phyloP scores from a whole-genome alignment of 495 filamentous ascomycete genomes.

The Penicillium turbatum region DNA sequence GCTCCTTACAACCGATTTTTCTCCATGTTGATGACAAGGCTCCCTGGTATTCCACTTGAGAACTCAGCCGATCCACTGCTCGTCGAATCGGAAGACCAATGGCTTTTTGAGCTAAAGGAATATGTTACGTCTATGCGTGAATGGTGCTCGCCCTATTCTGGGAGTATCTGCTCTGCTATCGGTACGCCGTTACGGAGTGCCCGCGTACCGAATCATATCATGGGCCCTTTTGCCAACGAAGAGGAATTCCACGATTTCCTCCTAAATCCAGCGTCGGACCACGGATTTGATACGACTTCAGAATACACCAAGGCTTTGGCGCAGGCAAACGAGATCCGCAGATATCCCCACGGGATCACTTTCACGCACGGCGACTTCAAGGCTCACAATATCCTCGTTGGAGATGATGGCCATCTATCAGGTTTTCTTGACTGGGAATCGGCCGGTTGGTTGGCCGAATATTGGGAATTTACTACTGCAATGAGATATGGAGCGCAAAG shows the following conservation, averaged over 20 bases:
- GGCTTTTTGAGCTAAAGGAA: constrained; percentile 16
- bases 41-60: constrained; percentile 13
- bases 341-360: constrained; percentile 14
- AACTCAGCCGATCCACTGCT: constrained; percentile 8
- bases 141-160: constrained; percentile 9
- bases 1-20: constrained; percentile 14
- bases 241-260: constrained; percentile 13
- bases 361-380: constrained; percentile 52
- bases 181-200: constrained; percentile 10
- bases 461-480: constrained; percentile 51
- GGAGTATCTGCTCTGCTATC: constrained; percentile 11
- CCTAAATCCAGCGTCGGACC: constrained; percentile 6
- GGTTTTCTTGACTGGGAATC: constrained; percentile 53
- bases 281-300: constrained; percentile 9
- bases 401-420: constrained; percentile 39
- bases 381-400: constrained; percentile 45
- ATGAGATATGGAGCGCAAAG: constrained; percentile 22
- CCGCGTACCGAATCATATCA: constrained; percentile 14
- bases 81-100: constrained; percentile 15
- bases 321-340: constrained; percentile 15
- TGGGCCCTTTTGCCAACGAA: constrained; percentile 17
- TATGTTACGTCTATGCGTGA: constrained; percentile 16
- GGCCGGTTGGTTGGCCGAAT: constrained; percentile 49
- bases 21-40: constrained; percentile 18
- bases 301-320: constrained; percentile 23